These are phyloP conservation scores for Mycena galericulata DNA, from an alignment of 768 basidiomycete genomes.

Conservation along the genomic window DNA sequence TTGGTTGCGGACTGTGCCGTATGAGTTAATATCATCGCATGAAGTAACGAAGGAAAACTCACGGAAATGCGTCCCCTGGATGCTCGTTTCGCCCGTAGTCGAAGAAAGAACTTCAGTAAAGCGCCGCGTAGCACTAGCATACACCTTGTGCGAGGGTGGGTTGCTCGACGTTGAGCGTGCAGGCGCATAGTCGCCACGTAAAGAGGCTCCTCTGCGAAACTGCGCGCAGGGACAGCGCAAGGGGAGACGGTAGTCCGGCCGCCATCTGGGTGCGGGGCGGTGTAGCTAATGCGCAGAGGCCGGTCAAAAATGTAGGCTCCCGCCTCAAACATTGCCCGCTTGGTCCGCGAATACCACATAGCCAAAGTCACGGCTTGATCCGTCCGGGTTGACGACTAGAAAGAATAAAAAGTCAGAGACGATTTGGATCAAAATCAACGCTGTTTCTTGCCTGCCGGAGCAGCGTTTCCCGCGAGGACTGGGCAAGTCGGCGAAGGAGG, in stretches of 20 bases:
- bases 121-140: too few species aligned
- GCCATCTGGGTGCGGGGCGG: slow-evolving; percentile 23
- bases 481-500: too few species aligned
- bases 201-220: slow-evolving; percentile 58
- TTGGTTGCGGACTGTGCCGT: slow-evolving; percentile 46
- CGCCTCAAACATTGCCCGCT: background rate
- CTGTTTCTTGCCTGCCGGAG: too few species aligned
- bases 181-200: slow-evolving; percentile 58
- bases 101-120: too few species aligned
- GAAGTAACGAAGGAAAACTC: slow-evolving; percentile 9
- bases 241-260: background rate
- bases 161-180: background rate
- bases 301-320: slow-evolving; percentile 13
- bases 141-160: slow-evolving; percentile 46
- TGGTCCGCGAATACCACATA: slow-evolving; percentile 20
- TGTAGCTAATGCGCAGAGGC: slow-evolving; percentile 41
- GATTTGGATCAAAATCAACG: too few species aligned
- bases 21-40: background rate
- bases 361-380: slow-evolving; percentile 29
- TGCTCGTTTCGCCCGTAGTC: slow-evolving; percentile 37
- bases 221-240: slow-evolving; percentile 14
- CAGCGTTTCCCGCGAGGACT: too few species aligned
- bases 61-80: slow-evolving; percentile 33
- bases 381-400: slow-evolving; percentile 27
- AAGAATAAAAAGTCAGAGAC: background rate